Evolutionary conservation across 768 basidiomycete species (phyloP), one percentile per base, ranked within the genome.

Genomic region (Boletus fagicola): DNA sequence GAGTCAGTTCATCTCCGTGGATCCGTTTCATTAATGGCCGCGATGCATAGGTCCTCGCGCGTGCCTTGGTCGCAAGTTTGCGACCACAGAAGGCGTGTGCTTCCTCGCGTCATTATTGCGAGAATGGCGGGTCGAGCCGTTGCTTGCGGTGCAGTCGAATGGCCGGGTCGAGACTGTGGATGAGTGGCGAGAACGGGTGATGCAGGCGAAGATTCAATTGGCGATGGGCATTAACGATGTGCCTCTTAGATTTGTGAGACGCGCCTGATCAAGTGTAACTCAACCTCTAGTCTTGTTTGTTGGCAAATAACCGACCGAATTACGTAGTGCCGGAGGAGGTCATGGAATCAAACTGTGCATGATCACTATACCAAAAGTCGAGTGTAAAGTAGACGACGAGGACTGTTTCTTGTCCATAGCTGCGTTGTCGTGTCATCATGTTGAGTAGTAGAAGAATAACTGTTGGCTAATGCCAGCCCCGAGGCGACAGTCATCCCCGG

Each of bases 61-160:
- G 16, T 86, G 84, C 58, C 28, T 84, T 13, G 84, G 84, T 5
- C 72, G 80, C 30, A 81, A 77, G 58, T 86, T 86, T 60, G 81
- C 84, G 3, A 74, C 76, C 1, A 76, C 74, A 0, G 83, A 86
- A 62, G 74, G 76, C 2, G 76, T 85, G 18, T 77, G 76, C 49
- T 81, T 85, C 72, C 74, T 86, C 20, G 75, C 81, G 1, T 68
- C 75, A 62, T 62, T 85, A 9, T 66, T 84, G 22, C 74, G 80
- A 18, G 83, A 85, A 45, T 85, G 78, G 78, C 74, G 69, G 30
- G 64, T 86, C 12, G 77, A 80, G 50, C 80, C 82, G 1, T 52
- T 76, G n/a, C 64, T 83, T 28, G 49, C 60, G 22, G 49, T 33
- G 42, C 48, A 56, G 22, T 44, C 47, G 4, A 31, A 49, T 4